Evolutionary conservation across 306 rosid genomes (phyloP), one percentile per base, ranked within the genome.

Genomic region (Abrus precatorius): DNA sequence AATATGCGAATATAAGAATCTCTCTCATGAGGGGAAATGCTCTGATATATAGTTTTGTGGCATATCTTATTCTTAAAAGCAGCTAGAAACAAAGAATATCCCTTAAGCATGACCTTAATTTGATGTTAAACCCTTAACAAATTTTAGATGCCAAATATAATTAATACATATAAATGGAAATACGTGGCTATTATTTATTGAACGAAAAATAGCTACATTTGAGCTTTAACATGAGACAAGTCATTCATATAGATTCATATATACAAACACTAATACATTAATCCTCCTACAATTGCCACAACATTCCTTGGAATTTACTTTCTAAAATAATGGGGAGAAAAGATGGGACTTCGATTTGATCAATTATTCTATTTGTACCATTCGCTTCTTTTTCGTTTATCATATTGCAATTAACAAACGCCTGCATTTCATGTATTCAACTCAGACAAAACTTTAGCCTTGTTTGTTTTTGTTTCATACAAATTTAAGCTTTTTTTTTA

Each of bases 1-100:
- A 44, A 63, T 63, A 76, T 77, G 66, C 65, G 74, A 59, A 62
- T 63, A 65, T 29, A 7, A 1, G 55, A 56, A 34, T 43, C 43
- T 73, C 67, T 28, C 56, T 57, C 29, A 4, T 38, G 5, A 1
- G 32, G 63, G 59, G 12, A 45, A 50, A 62, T 48, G 57, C 49
- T 33, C n/a, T 56, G 44, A 11, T 57, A 61, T 12, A 3, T 45
- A 30, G 27, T 45, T 61, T 75, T 11, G 4, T 57, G 54, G 32
- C 12, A 56, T 50, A 30, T 7, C 5, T 13, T 55, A 64, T 76
- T 49, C 72, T 62, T 49, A 32, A 13, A 41, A 11, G 40, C 36
- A 6, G 1, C 11, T 33, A 47, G 32, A 32, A 34, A 20, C 29
- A 34, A 33, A 11, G 80, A 49, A 63, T 76, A 76, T 76, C 71